phyloP scores from a whole-genome alignment of 306 rosid genomes.

The Rosa multiflora region DNA sequence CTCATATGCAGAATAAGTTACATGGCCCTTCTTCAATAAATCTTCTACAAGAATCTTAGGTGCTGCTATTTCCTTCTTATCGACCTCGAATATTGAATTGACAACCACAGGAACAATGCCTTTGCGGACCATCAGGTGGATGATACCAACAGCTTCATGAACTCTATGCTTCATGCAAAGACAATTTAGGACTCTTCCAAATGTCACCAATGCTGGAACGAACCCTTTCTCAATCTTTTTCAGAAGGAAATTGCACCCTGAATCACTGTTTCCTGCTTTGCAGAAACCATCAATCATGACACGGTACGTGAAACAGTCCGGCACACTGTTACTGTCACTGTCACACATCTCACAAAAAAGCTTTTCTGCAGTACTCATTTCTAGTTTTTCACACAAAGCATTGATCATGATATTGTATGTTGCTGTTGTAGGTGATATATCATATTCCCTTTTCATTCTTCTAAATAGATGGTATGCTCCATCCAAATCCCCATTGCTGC shows the following conservation, averaged over 20 bases:
- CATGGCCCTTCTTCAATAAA: conserved; percentile 72
- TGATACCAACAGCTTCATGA: conserved; percentile 69
- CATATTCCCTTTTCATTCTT: conserved; percentile 42
- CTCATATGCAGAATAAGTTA: conserved; percentile 79
- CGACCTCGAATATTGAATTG: conserved; percentile 71
- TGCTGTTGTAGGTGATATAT: conserved; percentile 57
- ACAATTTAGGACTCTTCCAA: conserved; percentile 79
- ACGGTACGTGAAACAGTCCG: conserved; percentile 73
- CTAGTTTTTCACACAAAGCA: conserved; percentile 68
- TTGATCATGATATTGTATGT: conserved; percentile 66
- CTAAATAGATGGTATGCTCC: conserved; percentile 68
- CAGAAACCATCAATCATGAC: conserved; percentile 82
- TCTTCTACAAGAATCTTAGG: conserved; percentile 92
- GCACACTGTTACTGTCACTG: conserved; percentile 41
- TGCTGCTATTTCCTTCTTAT: conserved; percentile 77
- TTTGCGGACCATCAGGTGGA: conserved; percentile 71
- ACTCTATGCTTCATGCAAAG: conserved; percentile 61
- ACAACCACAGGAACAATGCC: conserved; percentile 78
- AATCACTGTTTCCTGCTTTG: conserved; percentile 60
- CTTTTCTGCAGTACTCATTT: conserved; percentile 50
- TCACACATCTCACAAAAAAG: conserved; percentile 63
- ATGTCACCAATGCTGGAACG: conserved; percentile 63
- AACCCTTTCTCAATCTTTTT: conserved; percentile 60
- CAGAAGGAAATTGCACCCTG: conserved; percentile 56
- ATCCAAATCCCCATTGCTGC: conserved; percentile 62